These are phyloP conservation scores for Aspergillus felis DNA, from an alignment of 2,329 filamentous ascomycete genomes.

Conservation along the genomic window DNA sequence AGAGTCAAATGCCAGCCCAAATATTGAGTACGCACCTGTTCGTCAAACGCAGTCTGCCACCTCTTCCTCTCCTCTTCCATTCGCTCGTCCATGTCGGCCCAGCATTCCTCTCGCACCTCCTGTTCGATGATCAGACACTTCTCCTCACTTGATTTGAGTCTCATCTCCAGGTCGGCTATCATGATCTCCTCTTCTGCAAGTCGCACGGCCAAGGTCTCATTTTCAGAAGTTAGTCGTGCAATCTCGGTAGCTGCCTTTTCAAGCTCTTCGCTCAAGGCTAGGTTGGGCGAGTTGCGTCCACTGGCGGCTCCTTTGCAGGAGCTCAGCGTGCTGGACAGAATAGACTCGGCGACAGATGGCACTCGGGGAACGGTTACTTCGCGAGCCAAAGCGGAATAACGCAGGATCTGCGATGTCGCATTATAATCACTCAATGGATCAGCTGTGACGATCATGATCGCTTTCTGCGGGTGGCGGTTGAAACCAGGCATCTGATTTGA, in stretches of 20 bases:
- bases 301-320: slow-evolving; percentile 33
- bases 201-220: slow-evolving; percentile 68
- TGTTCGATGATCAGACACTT: slow-evolving; percentile 72
- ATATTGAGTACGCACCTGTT: slow-evolving; percentile 53
- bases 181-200: slow-evolving; percentile 68
- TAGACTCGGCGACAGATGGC: slow-evolving; percentile 74
- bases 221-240: slow-evolving; percentile 69
- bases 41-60: slow-evolving; percentile 76
- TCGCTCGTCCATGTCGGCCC: slow-evolving; percentile 74
- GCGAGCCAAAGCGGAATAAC: slow-evolving; percentile 87
- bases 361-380: slow-evolving; percentile 90
- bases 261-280: slow-evolving; percentile 60
- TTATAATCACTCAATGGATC: slow-evolving; percentile 94
- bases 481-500: slow-evolving; percentile 42
- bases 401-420: slow-evolving; percentile 89
- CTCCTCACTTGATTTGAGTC: slow-evolving; percentile 62
- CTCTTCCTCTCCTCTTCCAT: slow-evolving; percentile 70
- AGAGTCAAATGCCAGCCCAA: background rate
- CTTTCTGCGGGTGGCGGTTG: slow-evolving; percentile 72
- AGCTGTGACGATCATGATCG: slow-evolving; percentile 93
- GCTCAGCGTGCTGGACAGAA: slow-evolving; percentile 41
- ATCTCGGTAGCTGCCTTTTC: slow-evolving; percentile 80
- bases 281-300: slow-evolving; percentile 42
- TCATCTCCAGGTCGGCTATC: slow-evolving; percentile 68
- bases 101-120: slow-evolving; percentile 84